Evolutionary conservation across 1,139 yeast species (phyloP).

Genomic region (Hansenula sp.): DNA sequence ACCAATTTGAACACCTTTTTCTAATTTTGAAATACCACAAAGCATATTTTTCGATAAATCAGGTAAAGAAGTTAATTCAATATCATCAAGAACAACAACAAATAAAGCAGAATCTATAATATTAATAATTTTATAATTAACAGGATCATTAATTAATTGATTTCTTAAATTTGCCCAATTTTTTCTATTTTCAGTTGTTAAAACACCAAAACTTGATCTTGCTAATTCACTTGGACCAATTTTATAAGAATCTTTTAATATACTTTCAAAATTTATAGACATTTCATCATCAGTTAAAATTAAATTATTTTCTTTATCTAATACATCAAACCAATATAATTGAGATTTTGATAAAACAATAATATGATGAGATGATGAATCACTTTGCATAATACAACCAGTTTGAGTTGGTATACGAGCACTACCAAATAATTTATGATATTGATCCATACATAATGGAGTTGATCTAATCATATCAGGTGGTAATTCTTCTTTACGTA

Average conservation of each 20-base stretch:
- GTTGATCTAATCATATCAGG: conserved; percentile 65
- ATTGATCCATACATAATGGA: conserved; percentile 89
- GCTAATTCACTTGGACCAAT: conserved; percentile 66
- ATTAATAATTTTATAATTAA: conserved; percentile 65
- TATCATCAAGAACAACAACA: conserved; percentile 77
- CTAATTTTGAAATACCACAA: conserved; percentile 77
- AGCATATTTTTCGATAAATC: conserved; percentile 78
- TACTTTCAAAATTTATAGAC: conserved; percentile 68
- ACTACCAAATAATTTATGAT: conserved; percentile 79
- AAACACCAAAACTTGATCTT: conserved; percentile 79
- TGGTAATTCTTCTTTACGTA: conserved; percentile 70
- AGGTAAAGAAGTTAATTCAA: conserved; percentile 59
- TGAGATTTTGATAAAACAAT: conserved; percentile 84
- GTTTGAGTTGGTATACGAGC: conserved; percentile 76
- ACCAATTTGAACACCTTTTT: conserved; percentile 85
- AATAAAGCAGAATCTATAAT: conserved; percentile 79
- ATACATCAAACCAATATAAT: conserved; percentile 90
- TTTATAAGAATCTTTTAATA: conserved; percentile 63
- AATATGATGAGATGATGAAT: conserved; percentile 68
- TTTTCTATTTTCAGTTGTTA: conserved; percentile 84
- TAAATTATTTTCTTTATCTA: conserved; percentile 66
- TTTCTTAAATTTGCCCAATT: conserved; percentile 78
- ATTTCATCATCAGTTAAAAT: conserved; percentile 67
- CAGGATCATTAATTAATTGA: conserved; percentile 37
- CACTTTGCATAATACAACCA: conserved; percentile 86